A percentile compares a stretch with the other conserved stretches of the same genome.
Conservation (phyloP, 352 stramenopile genomes). For the Pythium brachiatum region DNA sequence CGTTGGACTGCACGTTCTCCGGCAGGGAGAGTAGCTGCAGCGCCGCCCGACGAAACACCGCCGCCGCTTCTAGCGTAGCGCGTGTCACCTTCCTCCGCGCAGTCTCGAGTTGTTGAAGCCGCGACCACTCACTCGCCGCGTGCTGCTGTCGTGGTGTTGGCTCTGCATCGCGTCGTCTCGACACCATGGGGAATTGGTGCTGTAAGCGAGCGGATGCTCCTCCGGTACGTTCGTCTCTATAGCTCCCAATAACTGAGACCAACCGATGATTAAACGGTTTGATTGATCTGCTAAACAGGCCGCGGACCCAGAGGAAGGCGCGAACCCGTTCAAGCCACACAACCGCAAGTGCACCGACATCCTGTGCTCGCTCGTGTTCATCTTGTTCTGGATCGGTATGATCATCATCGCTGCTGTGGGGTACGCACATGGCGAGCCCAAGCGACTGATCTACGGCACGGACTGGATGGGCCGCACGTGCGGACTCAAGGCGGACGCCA, state of each 20-base stretch:
- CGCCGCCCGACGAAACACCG: neutral
- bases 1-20: neutral
- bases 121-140: neutral
- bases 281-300: too few relatives aligned
- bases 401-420: slow-evolving; percentile 62
- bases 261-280: too few relatives aligned
- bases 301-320: slow-evolving; percentile 25
- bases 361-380: slow-evolving; percentile 40
- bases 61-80: neutral
- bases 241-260: too few relatives aligned
- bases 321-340: slow-evolving; percentile 65
- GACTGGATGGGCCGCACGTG: slow-evolving; percentile 74
- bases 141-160: neutral
- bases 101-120: neutral
- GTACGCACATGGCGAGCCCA: slow-evolving; percentile 64
- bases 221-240: neutral
- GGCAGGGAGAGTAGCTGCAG: neutral
- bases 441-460: slow-evolving; percentile 71
- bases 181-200: neutral
- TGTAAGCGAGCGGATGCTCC: neutral
- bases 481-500: slow-evolving; percentile 46
- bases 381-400: slow-evolving; percentile 52
- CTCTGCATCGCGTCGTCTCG: neutral
- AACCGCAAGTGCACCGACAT: slow-evolving; percentile 80
- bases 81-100: neutral